Evolutionary conservation across 306 rosid species (phyloP).

Genomic region (Leucaena leucocephala): DNA sequence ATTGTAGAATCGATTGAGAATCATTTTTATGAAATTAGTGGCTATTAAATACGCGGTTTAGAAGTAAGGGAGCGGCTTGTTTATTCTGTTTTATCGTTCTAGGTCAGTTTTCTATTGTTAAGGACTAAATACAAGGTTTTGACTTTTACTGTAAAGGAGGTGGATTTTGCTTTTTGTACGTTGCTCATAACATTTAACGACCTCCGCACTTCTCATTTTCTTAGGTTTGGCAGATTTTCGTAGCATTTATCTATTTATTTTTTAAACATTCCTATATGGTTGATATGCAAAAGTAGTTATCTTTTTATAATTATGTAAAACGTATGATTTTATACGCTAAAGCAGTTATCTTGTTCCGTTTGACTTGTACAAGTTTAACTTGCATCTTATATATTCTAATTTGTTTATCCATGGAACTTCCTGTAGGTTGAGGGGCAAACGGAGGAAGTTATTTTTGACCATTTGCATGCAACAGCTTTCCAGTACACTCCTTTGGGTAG

Average conservation of each 20-base stretch:
- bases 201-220: background rate
- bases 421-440: conserved; percentile 86
- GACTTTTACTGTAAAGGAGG: too few relatives aligned
- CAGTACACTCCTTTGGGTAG: conserved; percentile 92
- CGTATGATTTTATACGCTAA: too few relatives aligned
- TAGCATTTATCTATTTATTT: background rate
- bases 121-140: too few relatives aligned
- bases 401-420: conserved; percentile 7
- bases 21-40: background rate
- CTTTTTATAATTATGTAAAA: too few relatives aligned
- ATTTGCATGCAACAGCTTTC: conserved; percentile 93
- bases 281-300: too few relatives aligned
- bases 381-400: conserved; percentile 8
- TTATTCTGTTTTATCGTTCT: too few relatives aligned
- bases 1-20: background rate
- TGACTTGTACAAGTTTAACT: background rate
- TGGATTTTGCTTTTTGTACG: too few relatives aligned
- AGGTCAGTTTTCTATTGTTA: too few relatives aligned
- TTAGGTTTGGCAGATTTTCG: background rate
- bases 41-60: background rate
- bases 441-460: conserved; percentile 88
- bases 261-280: too few relatives aligned
- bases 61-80: too few relatives aligned
- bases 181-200: too few relatives aligned
- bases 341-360: too few relatives aligned